phyloP scores from a whole-genome alignment of 2,329 filamentous ascomycete genomes.

The Knoxdaviesia capensis region DNA sequence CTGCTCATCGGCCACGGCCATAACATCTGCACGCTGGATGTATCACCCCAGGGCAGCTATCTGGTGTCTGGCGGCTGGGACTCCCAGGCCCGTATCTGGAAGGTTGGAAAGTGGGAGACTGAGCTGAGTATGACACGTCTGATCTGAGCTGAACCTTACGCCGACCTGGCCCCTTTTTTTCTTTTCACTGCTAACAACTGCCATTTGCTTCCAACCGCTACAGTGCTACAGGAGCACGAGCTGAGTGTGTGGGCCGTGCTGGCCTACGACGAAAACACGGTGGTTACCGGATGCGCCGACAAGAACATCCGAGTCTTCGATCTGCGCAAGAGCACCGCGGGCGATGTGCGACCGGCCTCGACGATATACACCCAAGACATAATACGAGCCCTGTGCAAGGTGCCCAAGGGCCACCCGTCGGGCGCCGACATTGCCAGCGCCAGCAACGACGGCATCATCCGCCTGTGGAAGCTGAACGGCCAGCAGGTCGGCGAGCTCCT shows the following conservation, averaged over 20 bases:
- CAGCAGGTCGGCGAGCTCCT: constrained; percentile 55
- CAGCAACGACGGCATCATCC: constrained; percentile 77
- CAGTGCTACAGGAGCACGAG: constrained; percentile 51
- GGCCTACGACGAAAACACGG: constrained; percentile 56
- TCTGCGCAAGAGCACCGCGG: constrained; percentile 37
- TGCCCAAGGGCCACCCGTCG: constrained; percentile 57
- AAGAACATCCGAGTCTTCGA: constrained; percentile 73
- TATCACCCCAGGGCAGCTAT: constrained; percentile 48
- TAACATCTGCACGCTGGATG: constrained; percentile 77
- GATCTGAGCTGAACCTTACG: neutral
- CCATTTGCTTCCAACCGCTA: neutral
- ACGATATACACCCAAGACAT: constrained; percentile 54
- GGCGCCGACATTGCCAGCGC: constrained; percentile 89
- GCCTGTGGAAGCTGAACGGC: constrained; percentile 70
- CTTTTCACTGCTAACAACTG: neutral
- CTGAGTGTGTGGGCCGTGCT: constrained; percentile 78
- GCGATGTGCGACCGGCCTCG: constrained; percentile 28
- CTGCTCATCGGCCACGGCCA: constrained; percentile 69
- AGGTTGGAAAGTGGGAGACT: constrained; percentile 65
- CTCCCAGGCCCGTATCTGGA: constrained; percentile 70
- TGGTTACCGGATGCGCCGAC: constrained; percentile 87
- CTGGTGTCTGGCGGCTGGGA: constrained; percentile 94
- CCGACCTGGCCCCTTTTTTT: neutral
- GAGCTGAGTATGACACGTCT: constrained; percentile 21
- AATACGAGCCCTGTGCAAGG: constrained; percentile 67